Base-by-base conservation (phyloP, 1,139 yeast species). In the Pichia sp. region DNA sequence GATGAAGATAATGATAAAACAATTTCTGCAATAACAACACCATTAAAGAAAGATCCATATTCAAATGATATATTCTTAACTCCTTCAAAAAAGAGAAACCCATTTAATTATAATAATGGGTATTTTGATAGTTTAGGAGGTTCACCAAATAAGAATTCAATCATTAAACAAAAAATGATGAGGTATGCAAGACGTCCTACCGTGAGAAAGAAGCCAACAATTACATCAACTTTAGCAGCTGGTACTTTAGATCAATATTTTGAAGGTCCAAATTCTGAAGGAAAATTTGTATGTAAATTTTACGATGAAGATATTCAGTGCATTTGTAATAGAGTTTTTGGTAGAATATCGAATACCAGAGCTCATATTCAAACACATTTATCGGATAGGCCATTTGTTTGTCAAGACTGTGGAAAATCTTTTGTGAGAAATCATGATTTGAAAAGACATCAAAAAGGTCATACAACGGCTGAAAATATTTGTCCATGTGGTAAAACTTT, bases 321-420 rank as follows among this genome's bases (percentile, higher is more conserved):
- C 18, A 34, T 43, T 8, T 94, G 99, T 68, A 86, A 87, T 25
- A 89, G 94, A 66, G 72, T 77, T 50, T 92, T 94, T 67, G 82
- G 90, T 8, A 75, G 98, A 61, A 74, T 96, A 45, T 94, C 94
- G 68, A 94, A 94, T 63, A 89, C 88, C n/a, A 75, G 97, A 53
- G 88, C 97, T 0, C 99, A 94, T 65, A 90, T 94, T 50, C 98
- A 94, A 65, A 94, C 98, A 0, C 99, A 94, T 72, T 70, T 94
- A 47, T 83, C 94, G 64, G 98, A 94, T 66, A 73, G 97, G 49
- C 99, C 99, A 1, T 84, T 82, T 67, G 73, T 72, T 5, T 86
- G 92, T 64, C 78, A 80, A 4, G 57, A 59, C 10, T 78, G 83
- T 59, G 67, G 68, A 6, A 83, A 86, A 55, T 74, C 82, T 44